phyloP scores from a whole-genome alignment of 176 grass and related monocot genomes.

The Bonia amplexicaulis region DNA sequence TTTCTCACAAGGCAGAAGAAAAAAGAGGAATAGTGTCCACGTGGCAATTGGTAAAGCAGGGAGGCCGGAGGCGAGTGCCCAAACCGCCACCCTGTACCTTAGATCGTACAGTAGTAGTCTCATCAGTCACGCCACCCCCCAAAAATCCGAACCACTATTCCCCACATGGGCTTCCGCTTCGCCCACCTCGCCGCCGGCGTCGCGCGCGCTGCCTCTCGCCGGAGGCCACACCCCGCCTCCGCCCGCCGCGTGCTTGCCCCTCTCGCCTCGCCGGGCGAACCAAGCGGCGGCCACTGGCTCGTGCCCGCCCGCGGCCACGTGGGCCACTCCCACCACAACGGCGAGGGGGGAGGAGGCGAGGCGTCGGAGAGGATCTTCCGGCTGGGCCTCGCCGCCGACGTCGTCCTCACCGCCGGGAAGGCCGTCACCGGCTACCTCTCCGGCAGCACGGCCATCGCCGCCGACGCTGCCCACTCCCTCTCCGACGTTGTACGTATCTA shows the following conservation, averaged over 20 bases:
- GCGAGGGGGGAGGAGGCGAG: constrained; percentile 19
- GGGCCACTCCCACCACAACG: constrained; percentile 39
- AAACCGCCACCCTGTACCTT: too few relatives aligned
- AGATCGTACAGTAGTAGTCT: not conserved
- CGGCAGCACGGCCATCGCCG: constrained; percentile 82
- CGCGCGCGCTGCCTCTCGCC: constrained; percentile 1
- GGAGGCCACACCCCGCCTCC: not conserved
- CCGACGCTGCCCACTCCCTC: constrained; percentile 89
- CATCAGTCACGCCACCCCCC: constrained; percentile 24
- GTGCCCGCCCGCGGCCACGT: constrained; percentile 35
- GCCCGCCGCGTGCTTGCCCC: not conserved
- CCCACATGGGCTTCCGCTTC: constrained; percentile 61
- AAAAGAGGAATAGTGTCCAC: not conserved
- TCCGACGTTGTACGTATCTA: constrained; percentile 66
- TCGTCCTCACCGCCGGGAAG: constrained; percentile 62
- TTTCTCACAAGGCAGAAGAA: not conserved
- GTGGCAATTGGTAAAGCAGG: not conserved
- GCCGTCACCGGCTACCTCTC: constrained; percentile 69
- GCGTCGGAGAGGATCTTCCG: constrained; percentile 58
- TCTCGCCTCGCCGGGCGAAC: not conserved
- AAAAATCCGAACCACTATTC: not conserved
- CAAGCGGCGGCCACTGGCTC: constrained; percentile 36
- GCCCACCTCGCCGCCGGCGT: constrained; percentile 28
- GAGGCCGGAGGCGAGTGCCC: too few relatives aligned
- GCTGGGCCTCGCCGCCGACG: constrained; percentile 62